These are phyloP conservation scores for Mollisia scopiformis DNA, from an alignment of 2,329 filamentous ascomycete genomes.

Conservation along the genomic window DNA sequence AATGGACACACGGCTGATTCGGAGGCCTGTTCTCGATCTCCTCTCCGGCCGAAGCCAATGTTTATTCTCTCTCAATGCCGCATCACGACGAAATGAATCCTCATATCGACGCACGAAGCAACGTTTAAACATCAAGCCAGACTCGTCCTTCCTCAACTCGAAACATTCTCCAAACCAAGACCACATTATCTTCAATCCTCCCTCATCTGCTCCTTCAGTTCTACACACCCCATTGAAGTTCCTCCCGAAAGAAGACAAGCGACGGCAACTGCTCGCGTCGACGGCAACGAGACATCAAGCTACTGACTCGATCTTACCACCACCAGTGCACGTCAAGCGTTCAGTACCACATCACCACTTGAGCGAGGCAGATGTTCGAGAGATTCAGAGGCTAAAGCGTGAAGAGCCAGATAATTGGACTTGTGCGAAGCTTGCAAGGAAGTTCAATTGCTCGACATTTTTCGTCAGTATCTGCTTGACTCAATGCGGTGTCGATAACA, in stretches of 20 bases:
- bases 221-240: conserved; percentile 70
- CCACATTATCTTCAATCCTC: conserved; percentile 61
- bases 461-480: conserved; percentile 62
- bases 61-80: conserved; percentile 30
- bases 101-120: conserved; percentile 38
- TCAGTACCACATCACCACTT: conserved; percentile 49
- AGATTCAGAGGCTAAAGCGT: conserved; percentile 59
- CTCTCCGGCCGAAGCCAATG: conserved; percentile 31
- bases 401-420: conserved; percentile 59
- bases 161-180: conserved; percentile 40
- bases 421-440: conserved; percentile 53
- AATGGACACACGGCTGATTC: conserved; percentile 36
- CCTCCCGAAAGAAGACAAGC: conserved; percentile 52
- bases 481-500: conserved; percentile 35
- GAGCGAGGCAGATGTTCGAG: conserved; percentile 55
- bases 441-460: conserved; percentile 57
- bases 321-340: conserved; percentile 25
- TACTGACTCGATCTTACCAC: conserved; percentile 26
- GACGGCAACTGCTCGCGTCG: conserved; percentile 31
- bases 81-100: conserved; percentile 36
- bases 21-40: conserved; percentile 32
- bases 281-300: conserved; percentile 24
- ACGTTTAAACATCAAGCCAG: conserved; percentile 56
- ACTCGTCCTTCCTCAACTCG: conserved; percentile 57
- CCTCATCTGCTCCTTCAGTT: conserved; percentile 57